Percentiles rank a stretch among this genome's conserved stretches.
Conservation (phyloP, 768 basidiomycete species). For the Astraeus odoratus region DNA sequence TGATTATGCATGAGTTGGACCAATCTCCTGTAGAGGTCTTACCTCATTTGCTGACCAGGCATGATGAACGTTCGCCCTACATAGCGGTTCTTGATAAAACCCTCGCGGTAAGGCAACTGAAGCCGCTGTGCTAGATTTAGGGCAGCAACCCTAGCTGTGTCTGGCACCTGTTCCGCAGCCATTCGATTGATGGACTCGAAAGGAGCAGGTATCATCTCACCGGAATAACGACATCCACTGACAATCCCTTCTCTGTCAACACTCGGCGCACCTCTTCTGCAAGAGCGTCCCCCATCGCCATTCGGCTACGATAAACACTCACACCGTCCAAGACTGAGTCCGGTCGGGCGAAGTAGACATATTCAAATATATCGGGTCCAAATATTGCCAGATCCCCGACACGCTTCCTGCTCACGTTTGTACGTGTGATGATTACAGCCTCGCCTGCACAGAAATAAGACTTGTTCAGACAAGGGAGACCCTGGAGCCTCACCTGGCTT, state of each 20-base stretch:
- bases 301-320: conserved; percentile 93
- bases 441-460: conserved; percentile 51
- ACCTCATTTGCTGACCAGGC: conserved; percentile 97
- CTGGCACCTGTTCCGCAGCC: conserved; percentile 60
- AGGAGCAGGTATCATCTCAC: conserved; percentile 33
- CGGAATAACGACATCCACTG: conserved; percentile 95
- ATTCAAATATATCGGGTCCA: conserved; percentile 98
- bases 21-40: neutral
- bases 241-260: conserved; percentile 56
- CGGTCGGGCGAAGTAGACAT: conserved; percentile 95
- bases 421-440: conserved; percentile 90
- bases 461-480: conserved; percentile 2
- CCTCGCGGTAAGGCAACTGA: conserved; percentile 88
- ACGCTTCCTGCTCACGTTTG: conserved; percentile 65
- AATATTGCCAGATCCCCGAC: conserved; percentile 67
- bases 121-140: conserved; percentile 91
- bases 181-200: conserved; percentile 1
- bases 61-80: conserved; percentile 99
- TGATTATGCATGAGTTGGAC: neutral
- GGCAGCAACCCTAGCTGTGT: conserved; percentile 94
- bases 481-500: conserved; percentile 58
- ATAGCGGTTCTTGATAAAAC: conserved; percentile 98
- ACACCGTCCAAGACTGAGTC: conserved; percentile 97
- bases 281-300: conserved; percentile 98
- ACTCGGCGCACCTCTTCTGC: conserved; percentile 81